These are phyloP conservation scores for Ceriops tagal DNA, from an alignment of 345 rosid genomes.

Conservation along the genomic window DNA sequence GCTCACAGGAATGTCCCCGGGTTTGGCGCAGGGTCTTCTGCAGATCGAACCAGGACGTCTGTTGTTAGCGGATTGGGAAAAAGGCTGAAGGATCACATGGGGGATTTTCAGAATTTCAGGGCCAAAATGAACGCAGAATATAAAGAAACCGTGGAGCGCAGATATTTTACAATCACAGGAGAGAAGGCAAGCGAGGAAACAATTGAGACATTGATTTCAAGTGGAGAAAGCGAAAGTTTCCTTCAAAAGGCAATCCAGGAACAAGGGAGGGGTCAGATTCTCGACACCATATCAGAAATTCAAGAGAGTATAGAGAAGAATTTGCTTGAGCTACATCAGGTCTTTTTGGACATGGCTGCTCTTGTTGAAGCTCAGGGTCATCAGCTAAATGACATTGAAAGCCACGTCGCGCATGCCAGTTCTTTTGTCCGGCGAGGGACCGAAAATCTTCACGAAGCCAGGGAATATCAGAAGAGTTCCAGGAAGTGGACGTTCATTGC, in stretches of 20 bases:
- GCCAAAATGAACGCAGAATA: constrained; percentile 54
- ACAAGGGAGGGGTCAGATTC: constrained; percentile 78
- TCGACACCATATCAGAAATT: constrained; percentile 78
- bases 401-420: constrained; percentile 74
- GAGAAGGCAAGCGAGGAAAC: constrained; percentile 67
- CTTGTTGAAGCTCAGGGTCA: constrained; percentile 85
- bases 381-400: constrained; percentile 77
- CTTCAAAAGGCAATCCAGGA: constrained; percentile 84
- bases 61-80: constrained; percentile 74
- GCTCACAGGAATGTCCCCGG: constrained; percentile 50
- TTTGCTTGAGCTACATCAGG: constrained; percentile 72
- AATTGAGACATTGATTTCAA: constrained; percentile 64
- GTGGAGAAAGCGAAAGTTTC: constrained; percentile 83
- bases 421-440: constrained; percentile 78
- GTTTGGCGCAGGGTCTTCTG: constrained; percentile 76
- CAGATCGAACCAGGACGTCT: constrained; percentile 72
- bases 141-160: constrained; percentile 70
- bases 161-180: constrained; percentile 78
- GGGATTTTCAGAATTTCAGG: constrained; percentile 59
- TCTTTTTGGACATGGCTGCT: constrained; percentile 86
- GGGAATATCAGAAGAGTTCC: constrained; percentile 67
- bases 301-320: constrained; percentile 90
- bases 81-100: constrained; percentile 72
- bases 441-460: constrained; percentile 63
- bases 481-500: constrained; percentile 55